A percentile compares a stretch with the other conserved stretches of the same genome.
Conservation (phyloP, 768 basidiomycete species). For the Dacryopinax spathularia region DNA sequence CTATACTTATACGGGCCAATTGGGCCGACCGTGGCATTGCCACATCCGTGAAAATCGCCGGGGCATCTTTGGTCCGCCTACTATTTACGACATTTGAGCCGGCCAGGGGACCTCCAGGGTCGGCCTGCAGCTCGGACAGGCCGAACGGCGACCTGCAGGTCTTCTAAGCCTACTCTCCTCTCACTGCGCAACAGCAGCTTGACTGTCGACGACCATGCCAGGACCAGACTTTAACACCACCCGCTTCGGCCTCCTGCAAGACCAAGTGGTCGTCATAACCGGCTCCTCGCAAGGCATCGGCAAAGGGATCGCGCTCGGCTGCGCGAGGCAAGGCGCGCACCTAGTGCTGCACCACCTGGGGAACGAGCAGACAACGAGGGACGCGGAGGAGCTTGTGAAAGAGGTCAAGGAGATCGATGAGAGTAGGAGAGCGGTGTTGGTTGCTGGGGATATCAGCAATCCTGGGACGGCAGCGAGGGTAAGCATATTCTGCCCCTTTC, state of each 20-base stretch:
- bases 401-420: constrained; percentile 33
- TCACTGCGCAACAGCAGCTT: no score
- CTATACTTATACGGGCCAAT: neutral
- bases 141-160: neutral
- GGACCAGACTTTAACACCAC: constrained; percentile 9
- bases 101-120: no score
- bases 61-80: neutral
- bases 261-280: constrained; percentile 56
- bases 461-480: constrained; percentile 43
- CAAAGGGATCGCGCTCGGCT: constrained; percentile 50
- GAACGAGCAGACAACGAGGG: constrained; percentile 38
- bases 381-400: constrained; percentile 32
- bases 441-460: constrained; percentile 54
- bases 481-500: constrained; percentile 6
- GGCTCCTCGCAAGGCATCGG: constrained; percentile 66
- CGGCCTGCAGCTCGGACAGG: neutral
- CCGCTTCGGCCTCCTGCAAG: constrained; percentile 13
- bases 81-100: no score
- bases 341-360: constrained; percentile 57
- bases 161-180: no score
- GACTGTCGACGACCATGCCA: neutral
- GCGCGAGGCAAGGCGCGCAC: constrained; percentile 51
- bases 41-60: neutral
- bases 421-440: constrained; percentile 30
- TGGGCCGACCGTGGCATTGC: neutral